Evolutionary conservation across 805 yeast genomes (phyloP).

Genomic region (Starmera caribaea): DNA sequence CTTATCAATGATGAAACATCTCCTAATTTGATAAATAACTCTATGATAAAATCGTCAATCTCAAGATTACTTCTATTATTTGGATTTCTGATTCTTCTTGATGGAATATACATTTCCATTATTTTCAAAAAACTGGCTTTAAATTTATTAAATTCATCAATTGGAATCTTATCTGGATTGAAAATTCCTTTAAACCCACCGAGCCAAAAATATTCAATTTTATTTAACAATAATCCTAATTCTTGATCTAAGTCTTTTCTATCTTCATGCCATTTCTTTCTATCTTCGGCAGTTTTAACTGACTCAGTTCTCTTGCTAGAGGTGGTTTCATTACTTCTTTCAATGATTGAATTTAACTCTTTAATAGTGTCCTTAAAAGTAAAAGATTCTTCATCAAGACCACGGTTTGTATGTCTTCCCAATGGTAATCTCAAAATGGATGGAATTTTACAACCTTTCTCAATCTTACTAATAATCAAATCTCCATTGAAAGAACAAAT

Average conservation of each 20-base stretch:
- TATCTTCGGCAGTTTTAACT: slow-evolving; percentile 47
- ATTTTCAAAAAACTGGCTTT: slow-evolving; percentile 27
- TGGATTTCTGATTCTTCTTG: slow-evolving; percentile 32
- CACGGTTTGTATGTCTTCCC: slow-evolving; percentile 36
- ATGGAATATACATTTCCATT: slow-evolving; percentile 37
- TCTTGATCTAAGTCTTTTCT: slow-evolving; percentile 53
- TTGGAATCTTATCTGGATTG: slow-evolving; percentile 21
- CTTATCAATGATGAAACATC: slow-evolving; percentile 20
- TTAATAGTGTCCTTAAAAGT: slow-evolving; percentile 35
- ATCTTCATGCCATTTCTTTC: slow-evolving; percentile 70
- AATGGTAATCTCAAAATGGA: slow-evolving; percentile 51
- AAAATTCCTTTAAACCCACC: slow-evolving; percentile 71
- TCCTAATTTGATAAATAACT: slow-evolving; percentile 42
- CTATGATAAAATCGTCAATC: slow-evolving; percentile 37
- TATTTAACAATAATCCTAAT: slow-evolving; percentile 40
- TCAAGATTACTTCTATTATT: slow-evolving; percentile 17
- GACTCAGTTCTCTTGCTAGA: slow-evolving; percentile 38
- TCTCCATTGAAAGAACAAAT: slow-evolving; percentile 48
- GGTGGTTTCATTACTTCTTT: slow-evolving; percentile 53
- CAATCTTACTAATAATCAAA: slow-evolving; percentile 41
- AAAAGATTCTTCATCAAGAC: slow-evolving; percentile 30
- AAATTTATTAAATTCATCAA: slow-evolving; percentile 22
- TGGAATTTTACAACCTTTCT: slow-evolving; percentile 25
- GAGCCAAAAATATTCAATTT: slow-evolving; percentile 60
- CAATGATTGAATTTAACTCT: slow-evolving; percentile 43